Conservation (phyloP, 1,139 yeast genomes). For the Protomyces macrosporus region DNA sequence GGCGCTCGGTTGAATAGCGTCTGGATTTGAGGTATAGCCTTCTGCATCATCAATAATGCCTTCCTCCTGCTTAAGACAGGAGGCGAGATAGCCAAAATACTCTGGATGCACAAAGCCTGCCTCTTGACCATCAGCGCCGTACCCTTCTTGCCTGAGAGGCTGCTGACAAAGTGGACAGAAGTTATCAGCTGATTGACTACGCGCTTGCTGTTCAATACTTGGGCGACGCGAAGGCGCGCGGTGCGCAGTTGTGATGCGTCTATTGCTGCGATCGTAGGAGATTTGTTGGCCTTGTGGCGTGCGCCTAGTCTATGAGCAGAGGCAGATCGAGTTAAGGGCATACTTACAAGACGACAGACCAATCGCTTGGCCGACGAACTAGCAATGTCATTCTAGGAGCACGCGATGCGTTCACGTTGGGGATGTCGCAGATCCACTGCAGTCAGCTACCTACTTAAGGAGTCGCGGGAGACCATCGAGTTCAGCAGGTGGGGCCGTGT, state of each 20-base stretch:
- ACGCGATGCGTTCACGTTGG: too few species aligned
- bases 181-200: not conserved
- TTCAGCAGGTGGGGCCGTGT: too few species aligned
- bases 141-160: not conserved
- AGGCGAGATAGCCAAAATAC: constrained; percentile 17
- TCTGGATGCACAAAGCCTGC: constrained; percentile 20
- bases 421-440: too few species aligned
- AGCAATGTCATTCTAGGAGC: constrained; percentile 3
- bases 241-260: not conserved
- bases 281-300: constrained; percentile 1
- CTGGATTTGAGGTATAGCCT: not conserved
- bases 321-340: not conserved
- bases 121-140: not conserved
- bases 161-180: constrained; percentile 19
- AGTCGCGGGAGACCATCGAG: too few species aligned
- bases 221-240: not conserved
- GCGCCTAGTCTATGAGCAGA: not conserved
- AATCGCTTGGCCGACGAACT: constrained; percentile 18
- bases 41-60: constrained; percentile 1
- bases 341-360: constrained; percentile 16
- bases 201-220: not conserved
- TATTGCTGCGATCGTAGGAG: not conserved
- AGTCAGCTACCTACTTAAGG: too few species aligned
- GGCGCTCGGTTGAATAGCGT: constrained; percentile 5
- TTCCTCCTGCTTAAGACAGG: constrained; percentile 10